Base-by-base conservation (phyloP, 2,329 filamentous ascomycete genomes). In the Sclerotinia glacialis region DNA sequence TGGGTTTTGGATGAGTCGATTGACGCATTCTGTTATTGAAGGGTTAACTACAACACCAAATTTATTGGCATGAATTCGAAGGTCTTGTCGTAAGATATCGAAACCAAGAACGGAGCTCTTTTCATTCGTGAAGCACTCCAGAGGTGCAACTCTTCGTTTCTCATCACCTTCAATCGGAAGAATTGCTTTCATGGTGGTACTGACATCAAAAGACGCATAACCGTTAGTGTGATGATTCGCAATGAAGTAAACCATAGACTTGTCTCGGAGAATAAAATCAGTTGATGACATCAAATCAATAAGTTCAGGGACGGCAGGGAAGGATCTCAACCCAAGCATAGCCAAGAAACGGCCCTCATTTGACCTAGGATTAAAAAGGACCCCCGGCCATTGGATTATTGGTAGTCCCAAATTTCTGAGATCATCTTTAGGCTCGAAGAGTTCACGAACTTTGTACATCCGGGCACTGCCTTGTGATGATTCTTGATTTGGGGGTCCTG, bases 31-130 rank as follows among this genome's bases (percentile, higher is more conserved):
- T 1, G 82, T 81, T 69, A 98, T 90, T 0, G 88, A 86, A 0
- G 96, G 95, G 76, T 99, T 89, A 64, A 85, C 79, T n/a, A 85
- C 84, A 6, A 99, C 93, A 0, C 93, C 93, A 73, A 99, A 93
- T 79, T 95, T 94, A 69, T 77, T 82, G 21, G 93, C 91, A 80
- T 98, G 92, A 14, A 84, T 79, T 68, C 91, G 88, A n/a, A 98
- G 82, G 70, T 95, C 91, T 58, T 80, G 84, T 68, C 86, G 84
- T 44, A 99, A 79, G 23, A 97, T 89, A 34, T 88, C 83, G 74
- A 96, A 98, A 0, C 91, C 92, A 63, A 99, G 83, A 5, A 96
- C 82, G 0, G 89, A 83, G 28, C 91, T 91, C 52, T 85, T 85
- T 49, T 89, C 85, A 71, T 98, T 94, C 0, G 88, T 92, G 75